Evolutionary conservation across 2,329 filamentous ascomycete genomes (phyloP), one percentile per base, ranked within the genome.

Genomic region (Aspergillus alliaceus): DNA sequence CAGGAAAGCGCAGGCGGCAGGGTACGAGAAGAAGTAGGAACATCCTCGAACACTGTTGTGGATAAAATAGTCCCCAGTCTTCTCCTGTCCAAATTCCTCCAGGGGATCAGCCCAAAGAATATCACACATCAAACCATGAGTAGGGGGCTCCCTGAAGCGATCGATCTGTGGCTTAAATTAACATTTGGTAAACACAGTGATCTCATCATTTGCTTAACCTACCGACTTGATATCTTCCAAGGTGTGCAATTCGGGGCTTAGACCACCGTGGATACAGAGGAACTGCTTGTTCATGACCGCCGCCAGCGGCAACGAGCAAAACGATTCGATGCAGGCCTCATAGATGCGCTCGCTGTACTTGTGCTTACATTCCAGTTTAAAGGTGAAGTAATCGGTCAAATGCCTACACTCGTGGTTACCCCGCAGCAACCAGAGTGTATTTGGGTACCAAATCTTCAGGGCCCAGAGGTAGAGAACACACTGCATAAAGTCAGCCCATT

Each of bases 261-360:
- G 81, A 62, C 95, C 95, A 70, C 95, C 95, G 74, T 99, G 95
- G 68, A 99, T 98, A 75, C 95, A 99, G 66, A 99, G 81, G 77
- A 99, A 99, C 77, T 99, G 95, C 83, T 99, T 99, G 85, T 99
- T 99, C 95, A 99, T 99, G 66, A 99, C 88, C 27, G 95, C 95
- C 56, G 95, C 95, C 67, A 99, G 82, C 29, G 95, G 95, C 62
- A 99, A 81, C 63, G 89, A 84, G 80, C 95, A 99, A 83, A 99
- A 99, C 0, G 95, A 96, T 64, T 99, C 93, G 86, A 97, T 96
- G 80, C 95, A 98, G 56, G 95, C 93, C 71, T 99, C 93, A 75
- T 99, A 99, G 59, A 99, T 85, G 63, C 85, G 85, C 79, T 98
- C 95, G 32, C 91, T 96, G 79, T 99, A 99, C 78, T 99, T 99